phyloP scores from a whole-genome alignment of 352 stramenopile genomes.

The Paralagenidium karlingii region DNA sequence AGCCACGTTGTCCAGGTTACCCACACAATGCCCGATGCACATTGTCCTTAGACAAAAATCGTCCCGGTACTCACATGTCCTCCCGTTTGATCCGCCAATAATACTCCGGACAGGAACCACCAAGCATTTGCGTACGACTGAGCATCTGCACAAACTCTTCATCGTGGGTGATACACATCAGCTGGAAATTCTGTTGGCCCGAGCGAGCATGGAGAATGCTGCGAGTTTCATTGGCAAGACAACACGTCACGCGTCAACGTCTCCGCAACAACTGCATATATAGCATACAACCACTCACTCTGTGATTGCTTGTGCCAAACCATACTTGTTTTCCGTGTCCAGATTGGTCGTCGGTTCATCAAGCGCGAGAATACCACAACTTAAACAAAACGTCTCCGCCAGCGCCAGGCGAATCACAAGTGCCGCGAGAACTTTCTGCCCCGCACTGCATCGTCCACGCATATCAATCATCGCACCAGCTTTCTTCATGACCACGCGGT shows the following conservation, averaged over 20 bases:
- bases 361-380: conserved; percentile 96
- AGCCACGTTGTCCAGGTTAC: background rate
- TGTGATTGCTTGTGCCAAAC: conserved; percentile 76
- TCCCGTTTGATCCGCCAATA: conserved; percentile 77
- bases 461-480: conserved; percentile 93
- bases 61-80: conserved; percentile 42
- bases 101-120: conserved; percentile 59
- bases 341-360: conserved; percentile 99
- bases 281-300: conserved; percentile 30
- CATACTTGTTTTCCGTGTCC: conserved; percentile 95
- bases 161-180: conserved; percentile 99
- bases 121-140: conserved; percentile 61
- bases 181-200: conserved; percentile 97
- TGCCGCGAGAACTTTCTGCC: conserved; percentile 93
- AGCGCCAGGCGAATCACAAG: conserved; percentile 97
- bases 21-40: background rate
- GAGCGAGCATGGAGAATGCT: conserved; percentile 92
- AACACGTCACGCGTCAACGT: background rate
- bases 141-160: conserved; percentile 90
- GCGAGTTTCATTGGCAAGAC: conserved; percentile 5
- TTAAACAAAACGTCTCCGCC: conserved; percentile 98
- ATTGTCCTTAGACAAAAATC: background rate
- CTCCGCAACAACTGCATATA: background rate
- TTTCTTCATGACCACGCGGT: conserved; percentile 99
- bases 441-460: conserved; percentile 96